Evolutionary conservation across 345 rosid species (phyloP), one percentile per base, ranked within the genome.

Genomic region (Brassica nigra): DNA sequence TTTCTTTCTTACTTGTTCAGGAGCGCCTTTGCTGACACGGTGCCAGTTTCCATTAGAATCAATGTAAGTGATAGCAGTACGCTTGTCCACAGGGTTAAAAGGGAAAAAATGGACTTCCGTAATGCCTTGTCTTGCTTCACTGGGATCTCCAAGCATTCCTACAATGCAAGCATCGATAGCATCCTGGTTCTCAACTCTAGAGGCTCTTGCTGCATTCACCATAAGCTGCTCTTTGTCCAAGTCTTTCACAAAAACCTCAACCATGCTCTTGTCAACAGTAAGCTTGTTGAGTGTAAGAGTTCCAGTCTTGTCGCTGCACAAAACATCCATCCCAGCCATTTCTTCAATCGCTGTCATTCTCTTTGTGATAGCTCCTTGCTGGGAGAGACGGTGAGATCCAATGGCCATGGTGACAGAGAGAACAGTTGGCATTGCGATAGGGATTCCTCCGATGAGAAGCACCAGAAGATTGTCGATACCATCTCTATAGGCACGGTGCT

Each of bases 321-420:
- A 82, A 16, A 92, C 97, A 81, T 92, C 93, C 93, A 91, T 91
- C 58, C 97, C 97, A 37, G 97, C 94, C 97, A 92, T 92, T 78
- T 92, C 97, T 85, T 92, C 97, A 6, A 92, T 92, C 20, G 97
- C 93, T 7, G 97, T 92, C 97, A 92, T 92, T 80, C 97, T 85
- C 86, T 92, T 92, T 37, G 97, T 92, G 74, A 92, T 90, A 70
- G 97, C 93, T 63, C 94, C 97, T 87, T 92, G 97, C 73, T 92
- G 79, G 0, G 97, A 89, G 52, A 92, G 89, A 31, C 93, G 83
- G 82, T 90, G 97, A 31, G 97, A 92, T 8, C 94, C 97, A 70
- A 92, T 92, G 8, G 97, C 94, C 94, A 92, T 92, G 0, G 97
- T 90, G 47, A 92, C 94, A 8, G 97, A 91, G 83, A 91, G 79